Evolutionary conservation across 164 flowering plant species (phyloP).

Genomic region (Kalanchoe fedtschenkoi): DNA sequence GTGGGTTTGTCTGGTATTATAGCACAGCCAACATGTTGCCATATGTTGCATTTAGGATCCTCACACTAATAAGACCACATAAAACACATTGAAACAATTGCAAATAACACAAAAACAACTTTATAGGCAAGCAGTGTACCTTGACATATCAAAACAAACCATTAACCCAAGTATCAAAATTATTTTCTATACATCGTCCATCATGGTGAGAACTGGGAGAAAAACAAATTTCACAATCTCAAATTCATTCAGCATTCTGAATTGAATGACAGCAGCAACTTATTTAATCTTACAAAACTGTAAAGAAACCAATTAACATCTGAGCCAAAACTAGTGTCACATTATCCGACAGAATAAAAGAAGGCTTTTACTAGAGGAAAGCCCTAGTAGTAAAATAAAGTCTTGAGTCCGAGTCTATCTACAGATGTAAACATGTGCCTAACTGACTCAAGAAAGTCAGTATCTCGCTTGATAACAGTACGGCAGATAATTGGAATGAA

Average conservation of each 20-base stretch:
- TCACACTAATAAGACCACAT: constrained; percentile 61
- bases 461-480: too few species aligned
- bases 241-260: neutral
- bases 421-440: neutral
- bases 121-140: neutral
- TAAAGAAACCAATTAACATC: neutral
- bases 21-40: constrained; percentile 88
- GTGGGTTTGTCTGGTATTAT: constrained; percentile 75
- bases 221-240: neutral
- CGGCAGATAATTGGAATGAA: neutral
- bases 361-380: neutral
- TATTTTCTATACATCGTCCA: neutral
- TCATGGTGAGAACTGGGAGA: neutral
- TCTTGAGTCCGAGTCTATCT: neutral
- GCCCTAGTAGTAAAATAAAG: too few species aligned
- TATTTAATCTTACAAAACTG: neutral
- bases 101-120: neutral
- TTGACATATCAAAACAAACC: neutral
- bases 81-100: neutral
- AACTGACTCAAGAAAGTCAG: too few species aligned
- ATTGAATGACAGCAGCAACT: neutral
- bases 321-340: neutral
- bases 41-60: constrained; percentile 59
- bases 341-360: neutral
- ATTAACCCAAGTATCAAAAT: neutral